Percentiles rank a stretch among this genome's conserved stretches.
phyloP scores from a whole-genome alignment of 768 basidiomycete genomes.

The Hericium coralloides region DNA sequence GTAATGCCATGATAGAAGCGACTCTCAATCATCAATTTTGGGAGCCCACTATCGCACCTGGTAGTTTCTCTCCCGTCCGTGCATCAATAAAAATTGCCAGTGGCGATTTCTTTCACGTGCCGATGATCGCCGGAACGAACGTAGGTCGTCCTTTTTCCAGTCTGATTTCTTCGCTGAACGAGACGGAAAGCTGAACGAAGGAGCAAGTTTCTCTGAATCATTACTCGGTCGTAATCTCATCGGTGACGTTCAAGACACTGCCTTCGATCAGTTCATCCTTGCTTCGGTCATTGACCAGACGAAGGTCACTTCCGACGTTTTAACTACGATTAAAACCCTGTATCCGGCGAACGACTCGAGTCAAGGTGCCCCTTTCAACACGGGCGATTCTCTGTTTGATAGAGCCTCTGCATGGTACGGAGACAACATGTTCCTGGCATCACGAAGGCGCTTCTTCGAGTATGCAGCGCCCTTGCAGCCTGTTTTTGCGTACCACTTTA shows the following conservation, averaged over 20 bases:
- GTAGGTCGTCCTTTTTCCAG: constrained; percentile 23
- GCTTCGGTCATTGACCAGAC: constrained; percentile 44
- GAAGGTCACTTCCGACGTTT: constrained; percentile 33
- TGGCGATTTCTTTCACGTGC: constrained; percentile 42
- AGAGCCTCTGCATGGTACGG: constrained; percentile 49
- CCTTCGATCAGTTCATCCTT: constrained; percentile 40
- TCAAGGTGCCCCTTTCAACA: constrained; percentile 35
- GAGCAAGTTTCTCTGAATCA: constrained; percentile 32
- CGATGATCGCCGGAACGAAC: constrained; percentile 43
- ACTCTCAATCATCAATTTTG: constrained; percentile 46
- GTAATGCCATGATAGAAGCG: constrained; percentile 34
- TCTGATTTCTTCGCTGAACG: too few species aligned
- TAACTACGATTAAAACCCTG: constrained; percentile 28
- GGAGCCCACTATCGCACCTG: constrained; percentile 42
- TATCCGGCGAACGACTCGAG: constrained; percentile 42
- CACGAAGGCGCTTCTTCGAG: constrained; percentile 41
- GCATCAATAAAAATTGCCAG: constrained; percentile 34
- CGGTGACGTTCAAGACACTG: constrained; percentile 30
- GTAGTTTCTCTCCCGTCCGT: constrained; percentile 36
- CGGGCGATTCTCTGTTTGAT: constrained; percentile 52
- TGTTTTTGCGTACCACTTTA: constrained; percentile 46
- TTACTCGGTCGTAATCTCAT: constrained; percentile 32
- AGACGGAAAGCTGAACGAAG: constrained; percentile 40
- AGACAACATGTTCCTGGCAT: constrained; percentile 45
- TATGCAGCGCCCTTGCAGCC: constrained; percentile 38